A percentile compares a stretch with the other conserved stretches of the same genome.
Evolutionary conservation across 1,284 basidiomycete genomes (phyloP).

Genomic region (Rhodotorula sp.): DNA sequence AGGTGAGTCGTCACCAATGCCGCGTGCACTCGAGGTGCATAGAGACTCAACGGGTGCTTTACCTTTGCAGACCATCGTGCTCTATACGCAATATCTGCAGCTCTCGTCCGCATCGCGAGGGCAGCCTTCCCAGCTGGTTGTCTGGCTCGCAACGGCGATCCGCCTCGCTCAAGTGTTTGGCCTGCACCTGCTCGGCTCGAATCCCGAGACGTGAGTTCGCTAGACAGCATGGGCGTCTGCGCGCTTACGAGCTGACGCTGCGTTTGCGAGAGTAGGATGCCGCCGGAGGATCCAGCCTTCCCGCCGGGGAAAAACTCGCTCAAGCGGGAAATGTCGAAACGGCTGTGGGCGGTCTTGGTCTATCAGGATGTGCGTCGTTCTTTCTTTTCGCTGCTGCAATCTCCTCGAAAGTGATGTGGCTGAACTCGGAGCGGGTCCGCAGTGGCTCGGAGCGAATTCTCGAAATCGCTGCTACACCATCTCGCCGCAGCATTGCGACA

Average conservation of each 20-base stretch:
- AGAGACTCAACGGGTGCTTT: background rate
- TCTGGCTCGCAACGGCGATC: slow-evolving; percentile 41
- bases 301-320: slow-evolving; percentile 42
- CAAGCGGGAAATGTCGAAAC: slow-evolving; percentile 42
- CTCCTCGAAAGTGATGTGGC: too few species aligned
- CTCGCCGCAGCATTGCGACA: slow-evolving; percentile 38
- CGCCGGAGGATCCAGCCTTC: slow-evolving; percentile 42
- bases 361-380: slow-evolving; percentile 36
- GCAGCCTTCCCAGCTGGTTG: slow-evolving; percentile 38
- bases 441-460: slow-evolving; percentile 39
- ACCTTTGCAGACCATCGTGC: slow-evolving; percentile 34
- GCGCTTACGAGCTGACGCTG: background rate
- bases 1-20: slow-evolving; percentile 14
- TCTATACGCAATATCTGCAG: slow-evolving; percentile 43
- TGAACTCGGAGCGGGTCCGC: background rate
- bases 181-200: slow-evolving; percentile 40
- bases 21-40: background rate
- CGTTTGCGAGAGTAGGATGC: slow-evolving; percentile 29
- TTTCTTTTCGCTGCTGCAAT: rapidly evolving
- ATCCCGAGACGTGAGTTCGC: slow-evolving; percentile 31
- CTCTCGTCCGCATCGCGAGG: slow-evolving; percentile 39
- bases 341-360: slow-evolving; percentile 42
- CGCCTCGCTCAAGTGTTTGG: slow-evolving; percentile 40
- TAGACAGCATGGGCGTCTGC: background rate
- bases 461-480: slow-evolving; percentile 36